A percentile compares a stretch with the other conserved stretches of the same genome.
These are phyloP conservation scores for Cicer pinnatifidum DNA, from an alignment of 306 rosid species.

Conservation along the genomic window DNA sequence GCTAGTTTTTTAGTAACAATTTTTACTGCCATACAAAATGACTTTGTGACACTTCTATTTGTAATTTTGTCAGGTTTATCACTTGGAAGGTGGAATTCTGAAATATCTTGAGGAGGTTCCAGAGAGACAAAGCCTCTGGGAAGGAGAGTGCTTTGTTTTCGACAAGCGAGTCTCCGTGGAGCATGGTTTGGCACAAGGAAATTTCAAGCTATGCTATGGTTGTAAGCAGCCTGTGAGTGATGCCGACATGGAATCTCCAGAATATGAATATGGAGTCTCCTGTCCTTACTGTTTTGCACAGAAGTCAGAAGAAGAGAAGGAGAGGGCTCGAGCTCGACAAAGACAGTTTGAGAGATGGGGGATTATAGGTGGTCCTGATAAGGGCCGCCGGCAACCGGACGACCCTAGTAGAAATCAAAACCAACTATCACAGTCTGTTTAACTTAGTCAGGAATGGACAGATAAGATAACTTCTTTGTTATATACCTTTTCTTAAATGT, in stretches of 20 bases:
- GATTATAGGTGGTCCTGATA: constrained; percentile 87
- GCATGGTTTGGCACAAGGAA: constrained; percentile 85
- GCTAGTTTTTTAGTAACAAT: background rate
- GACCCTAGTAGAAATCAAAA: constrained; percentile 36
- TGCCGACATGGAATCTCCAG: constrained; percentile 80
- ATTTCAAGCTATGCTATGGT: constrained; percentile 91
- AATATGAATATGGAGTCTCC: constrained; percentile 79
- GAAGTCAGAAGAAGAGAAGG: constrained; percentile 89
- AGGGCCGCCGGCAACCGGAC: constrained; percentile 64
- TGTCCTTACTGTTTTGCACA: constrained; percentile 75
- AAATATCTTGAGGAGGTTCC: constrained; percentile 92
- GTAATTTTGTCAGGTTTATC: constrained; percentile 66
- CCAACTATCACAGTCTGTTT: constrained; percentile 61
- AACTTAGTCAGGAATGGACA: constrained; percentile 16
- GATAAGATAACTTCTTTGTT: background rate
- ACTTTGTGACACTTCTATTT: constrained; percentile 17
- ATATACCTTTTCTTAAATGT: background rate
- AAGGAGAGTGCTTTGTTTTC: constrained; percentile 95
- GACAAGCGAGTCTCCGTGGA: constrained; percentile 94
- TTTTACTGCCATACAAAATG: background rate
- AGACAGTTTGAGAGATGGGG: constrained; percentile 90
- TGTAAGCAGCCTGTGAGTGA: constrained; percentile 95
- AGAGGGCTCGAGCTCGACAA: constrained; percentile 93
- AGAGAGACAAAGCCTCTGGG: constrained; percentile 81
- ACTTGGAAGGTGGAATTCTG: constrained; percentile 95